A percentile compares a stretch with the other conserved stretches of the same genome.
Conservation (phyloP, 371 early-diverging fungal species). For the Circinella umbellata region DNA sequence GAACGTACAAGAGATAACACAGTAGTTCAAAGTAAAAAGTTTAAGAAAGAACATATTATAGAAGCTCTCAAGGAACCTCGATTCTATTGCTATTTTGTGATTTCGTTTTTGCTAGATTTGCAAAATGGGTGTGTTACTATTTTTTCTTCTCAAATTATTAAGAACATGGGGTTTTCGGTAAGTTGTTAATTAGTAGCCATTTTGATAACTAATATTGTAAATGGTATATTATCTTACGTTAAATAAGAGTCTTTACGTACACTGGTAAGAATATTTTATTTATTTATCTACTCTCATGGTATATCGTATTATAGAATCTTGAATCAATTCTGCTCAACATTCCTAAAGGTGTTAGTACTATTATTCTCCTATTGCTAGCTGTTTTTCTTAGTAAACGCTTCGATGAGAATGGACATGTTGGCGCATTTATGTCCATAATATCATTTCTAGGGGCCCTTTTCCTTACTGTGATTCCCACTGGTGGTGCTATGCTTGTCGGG, state of each 20-base stretch:
- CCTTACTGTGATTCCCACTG: constrained; percentile 14
- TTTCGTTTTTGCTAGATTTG: constrained; percentile 26
- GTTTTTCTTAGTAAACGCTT: constrained; percentile 10
- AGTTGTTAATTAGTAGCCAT: not conserved
- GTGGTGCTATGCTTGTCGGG: constrained; percentile 16
- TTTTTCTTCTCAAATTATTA: constrained; percentile 33
- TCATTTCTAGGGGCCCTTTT: constrained; percentile 19
- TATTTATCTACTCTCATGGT: not conserved
- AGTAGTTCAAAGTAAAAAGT: constrained; percentile 28
- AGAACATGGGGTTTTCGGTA: constrained; percentile 39
- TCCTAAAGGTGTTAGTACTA: constrained; percentile 15
- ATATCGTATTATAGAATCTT: constrained; percentile 14
- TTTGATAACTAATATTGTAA: too few relatives aligned
- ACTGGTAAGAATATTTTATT: not conserved
- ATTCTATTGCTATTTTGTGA: constrained; percentile 31
- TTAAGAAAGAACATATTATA: constrained; percentile 35
- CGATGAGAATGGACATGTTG: constrained; percentile 12
- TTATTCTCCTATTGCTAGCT: constrained; percentile 10
- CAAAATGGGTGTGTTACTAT: constrained; percentile 41
- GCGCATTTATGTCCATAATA: constrained; percentile 4
- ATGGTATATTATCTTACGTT: too few relatives aligned
- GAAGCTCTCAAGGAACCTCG: constrained; percentile 42
- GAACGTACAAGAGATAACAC: constrained; percentile 41
- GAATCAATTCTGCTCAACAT: constrained; percentile 19
- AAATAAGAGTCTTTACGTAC: too few relatives aligned